A percentile compares a stretch with the other conserved stretches of the same genome.
phyloP scores from a whole-genome alignment of 192 early-diverging fungal genomes.

The Backusella morwellensis region DNA sequence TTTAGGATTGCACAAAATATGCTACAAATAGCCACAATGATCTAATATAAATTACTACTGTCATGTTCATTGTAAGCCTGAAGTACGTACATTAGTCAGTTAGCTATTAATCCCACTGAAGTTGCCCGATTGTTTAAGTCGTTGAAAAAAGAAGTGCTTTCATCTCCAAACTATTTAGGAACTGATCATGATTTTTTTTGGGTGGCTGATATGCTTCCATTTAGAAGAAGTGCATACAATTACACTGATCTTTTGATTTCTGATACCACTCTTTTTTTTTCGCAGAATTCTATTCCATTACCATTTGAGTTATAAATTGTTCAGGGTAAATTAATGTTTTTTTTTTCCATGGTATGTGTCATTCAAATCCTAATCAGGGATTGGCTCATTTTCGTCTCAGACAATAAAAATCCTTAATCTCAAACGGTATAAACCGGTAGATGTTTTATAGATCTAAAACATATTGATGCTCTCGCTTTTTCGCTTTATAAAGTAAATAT shows the following conservation, averaged over 20 bases:
- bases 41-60: too few relatives aligned
- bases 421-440: not conserved
- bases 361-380: not conserved
- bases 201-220: too few relatives aligned
- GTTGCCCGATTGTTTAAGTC: too few relatives aligned
- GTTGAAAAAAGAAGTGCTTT: too few relatives aligned
- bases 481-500: too few relatives aligned
- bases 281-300: not conserved
- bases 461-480: not conserved
- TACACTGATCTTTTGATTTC: not conserved
- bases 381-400: slow-evolving; percentile 1
- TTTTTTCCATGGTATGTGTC: not conserved
- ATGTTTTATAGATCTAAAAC: not conserved
- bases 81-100: too few relatives aligned
- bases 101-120: too few relatives aligned
- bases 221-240: not conserved
- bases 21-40: not conserved
- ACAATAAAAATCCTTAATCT: not conserved
- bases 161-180: too few relatives aligned
- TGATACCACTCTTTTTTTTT: not conserved
- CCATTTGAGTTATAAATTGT: not conserved
- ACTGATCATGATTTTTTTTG: too few relatives aligned
- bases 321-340: not conserved
- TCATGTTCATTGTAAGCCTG: too few relatives aligned
- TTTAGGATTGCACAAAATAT: not conserved